Evolutionary conservation across 257 asterid genomes (phyloP).

Genomic region (Ajuga chamaepitys): DNA sequence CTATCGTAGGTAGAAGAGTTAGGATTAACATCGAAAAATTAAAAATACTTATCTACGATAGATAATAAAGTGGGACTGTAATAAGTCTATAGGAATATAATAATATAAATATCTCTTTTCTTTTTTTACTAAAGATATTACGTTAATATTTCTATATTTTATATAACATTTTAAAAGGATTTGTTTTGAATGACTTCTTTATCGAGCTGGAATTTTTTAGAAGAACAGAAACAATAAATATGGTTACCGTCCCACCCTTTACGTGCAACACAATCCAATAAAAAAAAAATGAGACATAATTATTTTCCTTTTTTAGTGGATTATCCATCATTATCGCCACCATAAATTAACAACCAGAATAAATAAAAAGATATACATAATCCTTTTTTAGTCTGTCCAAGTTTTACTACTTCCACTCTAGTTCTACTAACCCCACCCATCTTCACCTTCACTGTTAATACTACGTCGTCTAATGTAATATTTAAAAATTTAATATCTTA

Average conservation of each 20-base stretch:
- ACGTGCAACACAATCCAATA: constrained; percentile 16
- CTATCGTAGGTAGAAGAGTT: too few relatives aligned
- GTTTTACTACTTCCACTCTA: neutral
- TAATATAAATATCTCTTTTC: too few relatives aligned
- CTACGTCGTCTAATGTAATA: too few relatives aligned
- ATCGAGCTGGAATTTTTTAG: neutral
- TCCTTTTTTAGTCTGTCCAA: too few relatives aligned
- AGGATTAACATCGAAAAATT: too few relatives aligned
- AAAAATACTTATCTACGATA: too few relatives aligned
- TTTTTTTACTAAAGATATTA: too few relatives aligned
- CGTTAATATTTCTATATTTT: neutral
- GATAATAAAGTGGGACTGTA: too few relatives aligned
- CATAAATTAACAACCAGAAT: neutral
- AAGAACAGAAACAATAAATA: neutral
- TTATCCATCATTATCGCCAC: constrained; percentile 23
- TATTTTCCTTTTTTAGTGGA: constrained; percentile 13
- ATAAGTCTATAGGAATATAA: too few relatives aligned
- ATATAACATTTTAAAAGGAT: neutral
- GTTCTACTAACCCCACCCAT: neutral
- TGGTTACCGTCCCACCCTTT: constrained; percentile 17
- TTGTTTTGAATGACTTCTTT: too few relatives aligned
- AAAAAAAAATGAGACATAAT: neutral
- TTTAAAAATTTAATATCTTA: too few relatives aligned
- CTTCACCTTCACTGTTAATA: neutral
- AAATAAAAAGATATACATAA: neutral